phyloP scores from a whole-genome alignment of 2,329 filamentous ascomycete genomes.

The Xylariaceae sp. region DNA sequence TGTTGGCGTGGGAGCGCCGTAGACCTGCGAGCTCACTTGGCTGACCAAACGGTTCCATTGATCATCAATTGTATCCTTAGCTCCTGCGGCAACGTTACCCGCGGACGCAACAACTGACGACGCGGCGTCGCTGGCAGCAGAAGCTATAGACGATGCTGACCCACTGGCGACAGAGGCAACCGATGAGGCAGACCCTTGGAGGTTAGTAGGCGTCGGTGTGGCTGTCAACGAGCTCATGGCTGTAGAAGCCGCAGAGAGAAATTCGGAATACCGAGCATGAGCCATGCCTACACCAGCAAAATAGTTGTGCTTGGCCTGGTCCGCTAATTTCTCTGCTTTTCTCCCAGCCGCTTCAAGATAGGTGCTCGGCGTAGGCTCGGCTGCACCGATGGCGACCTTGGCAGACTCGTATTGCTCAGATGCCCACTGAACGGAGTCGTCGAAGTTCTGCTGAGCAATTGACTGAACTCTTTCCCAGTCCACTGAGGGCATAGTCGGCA shows the following conservation, averaged over 20 bases:
- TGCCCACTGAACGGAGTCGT: slow-evolving; percentile 66
- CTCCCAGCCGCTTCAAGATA: slow-evolving; percentile 34
- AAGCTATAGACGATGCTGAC: slow-evolving; percentile 42
- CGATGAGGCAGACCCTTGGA: slow-evolving; percentile 46
- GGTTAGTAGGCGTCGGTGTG: slow-evolving; percentile 55
- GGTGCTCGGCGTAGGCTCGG: slow-evolving; percentile 56
- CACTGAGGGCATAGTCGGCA: slow-evolving; percentile 36
- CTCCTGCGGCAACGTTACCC: slow-evolving; percentile 43
- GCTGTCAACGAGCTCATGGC: slow-evolving; percentile 59
- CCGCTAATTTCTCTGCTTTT: slow-evolving; percentile 54
- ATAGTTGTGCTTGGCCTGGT: slow-evolving; percentile 62
- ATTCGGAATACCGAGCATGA: slow-evolving; percentile 73
- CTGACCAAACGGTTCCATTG: slow-evolving; percentile 63
- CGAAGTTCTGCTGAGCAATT: slow-evolving; percentile 65
- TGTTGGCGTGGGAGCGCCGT: slow-evolving; percentile 61
- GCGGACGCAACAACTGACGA: slow-evolving; percentile 42
- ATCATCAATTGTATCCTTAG: slow-evolving; percentile 37
- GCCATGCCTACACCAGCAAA: slow-evolving; percentile 76
- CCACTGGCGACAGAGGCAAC: slow-evolving; percentile 44
- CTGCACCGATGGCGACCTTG: slow-evolving; percentile 60
- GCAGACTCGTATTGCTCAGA: slow-evolving; percentile 67
- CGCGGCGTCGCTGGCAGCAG: slow-evolving; percentile 46
- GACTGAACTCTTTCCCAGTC: slow-evolving; percentile 53
- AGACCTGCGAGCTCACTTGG: slow-evolving; percentile 65
- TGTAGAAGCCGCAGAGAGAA: slow-evolving; percentile 66